A percentile compares a stretch with the other conserved stretches of the same genome.
These are phyloP conservation scores for Quillaja saponaria DNA, from an alignment of 306 rosid species.

Conservation along the genomic window DNA sequence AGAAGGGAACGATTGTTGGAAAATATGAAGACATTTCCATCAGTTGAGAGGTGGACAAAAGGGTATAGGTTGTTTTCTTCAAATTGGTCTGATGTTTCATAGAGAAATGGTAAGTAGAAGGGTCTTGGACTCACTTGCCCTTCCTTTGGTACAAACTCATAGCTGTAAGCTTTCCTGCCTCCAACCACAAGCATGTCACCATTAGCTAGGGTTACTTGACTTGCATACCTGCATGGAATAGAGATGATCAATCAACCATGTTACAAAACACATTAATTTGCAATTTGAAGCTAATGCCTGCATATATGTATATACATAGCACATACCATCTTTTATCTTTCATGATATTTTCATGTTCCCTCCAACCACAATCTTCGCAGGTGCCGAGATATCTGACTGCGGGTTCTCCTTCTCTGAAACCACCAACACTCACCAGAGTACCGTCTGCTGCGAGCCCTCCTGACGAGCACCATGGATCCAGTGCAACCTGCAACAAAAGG, in stretches of 20 bases:
- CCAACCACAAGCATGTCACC: conserved; percentile 68
- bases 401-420: conserved; percentile 57
- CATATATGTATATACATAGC: too few species aligned
- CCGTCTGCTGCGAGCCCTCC: conserved; percentile 81
- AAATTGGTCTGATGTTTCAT: conserved; percentile 60
- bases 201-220: conserved; percentile 50
- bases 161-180: conserved; percentile 65
- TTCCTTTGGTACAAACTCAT: conserved; percentile 61
- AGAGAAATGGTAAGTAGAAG: conserved; percentile 51
- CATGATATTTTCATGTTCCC: conserved; percentile 37
- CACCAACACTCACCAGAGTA: conserved; percentile 59
- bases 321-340: conserved; percentile 66
- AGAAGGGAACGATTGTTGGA: conserved; percentile 81
- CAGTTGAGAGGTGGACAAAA: conserved; percentile 57
- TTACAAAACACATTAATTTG: too few species aligned
- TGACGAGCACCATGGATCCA: conserved; percentile 91
- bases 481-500: conserved; percentile 33
- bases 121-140: conserved; percentile 20
- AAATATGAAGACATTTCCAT: conserved; percentile 74
- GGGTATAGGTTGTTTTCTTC: conserved; percentile 97
- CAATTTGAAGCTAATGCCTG: not conserved
- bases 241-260: not conserved
- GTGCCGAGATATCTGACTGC: conserved; percentile 41
- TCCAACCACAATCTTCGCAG: conserved; percentile 59
- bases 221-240: conserved; percentile 54